Conservation (phyloP, 2,329 filamentous ascomycete species). For the Alternaria longipes region DNA sequence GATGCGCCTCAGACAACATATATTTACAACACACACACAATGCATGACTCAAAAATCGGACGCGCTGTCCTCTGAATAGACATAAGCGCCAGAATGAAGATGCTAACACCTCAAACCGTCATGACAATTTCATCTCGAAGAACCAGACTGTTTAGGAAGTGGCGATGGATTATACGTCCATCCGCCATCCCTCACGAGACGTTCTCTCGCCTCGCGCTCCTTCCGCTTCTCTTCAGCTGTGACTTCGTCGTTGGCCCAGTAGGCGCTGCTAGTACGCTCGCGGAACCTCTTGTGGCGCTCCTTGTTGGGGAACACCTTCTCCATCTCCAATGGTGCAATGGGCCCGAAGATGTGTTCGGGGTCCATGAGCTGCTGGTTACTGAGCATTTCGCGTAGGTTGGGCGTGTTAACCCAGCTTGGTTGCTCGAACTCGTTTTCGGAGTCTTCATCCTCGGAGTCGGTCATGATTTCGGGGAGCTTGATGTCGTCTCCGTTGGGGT, state of each 20-base stretch:
- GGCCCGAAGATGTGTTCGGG: conserved; percentile 88
- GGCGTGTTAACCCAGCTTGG: conserved; percentile 91
- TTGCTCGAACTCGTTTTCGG: conserved; percentile 69
- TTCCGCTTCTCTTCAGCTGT: conserved; percentile 87
- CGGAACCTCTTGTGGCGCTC: conserved; percentile 90
- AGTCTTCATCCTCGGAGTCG: conserved; percentile 88
- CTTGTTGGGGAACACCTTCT: conserved; percentile 84
- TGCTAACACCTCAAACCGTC: neutral
- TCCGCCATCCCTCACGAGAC: conserved; percentile 81
- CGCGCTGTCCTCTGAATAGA: too few relatives aligned
- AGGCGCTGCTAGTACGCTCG: conserved; percentile 89
- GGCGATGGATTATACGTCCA: conserved; percentile 65
- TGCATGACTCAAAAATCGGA: too few relatives aligned
- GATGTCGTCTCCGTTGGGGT: conserved; percentile 88
- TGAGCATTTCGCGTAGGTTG: conserved; percentile 77
- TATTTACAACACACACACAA: neutral
- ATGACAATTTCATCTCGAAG: conserved; percentile 19
- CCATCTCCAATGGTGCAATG: conserved; percentile 88
- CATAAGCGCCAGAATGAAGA: neutral
- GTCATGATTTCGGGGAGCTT: conserved; percentile 95
- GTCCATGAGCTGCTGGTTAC: conserved; percentile 85
- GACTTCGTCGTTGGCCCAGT: conserved; percentile 86
- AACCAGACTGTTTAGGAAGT: conserved; percentile 31
- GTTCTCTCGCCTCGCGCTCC: conserved; percentile 81
- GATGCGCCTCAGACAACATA: neutral